These are phyloP conservation scores for Martiniozyma abietophila DNA, from an alignment of 805 yeast genomes.

Conservation along the genomic window DNA sequence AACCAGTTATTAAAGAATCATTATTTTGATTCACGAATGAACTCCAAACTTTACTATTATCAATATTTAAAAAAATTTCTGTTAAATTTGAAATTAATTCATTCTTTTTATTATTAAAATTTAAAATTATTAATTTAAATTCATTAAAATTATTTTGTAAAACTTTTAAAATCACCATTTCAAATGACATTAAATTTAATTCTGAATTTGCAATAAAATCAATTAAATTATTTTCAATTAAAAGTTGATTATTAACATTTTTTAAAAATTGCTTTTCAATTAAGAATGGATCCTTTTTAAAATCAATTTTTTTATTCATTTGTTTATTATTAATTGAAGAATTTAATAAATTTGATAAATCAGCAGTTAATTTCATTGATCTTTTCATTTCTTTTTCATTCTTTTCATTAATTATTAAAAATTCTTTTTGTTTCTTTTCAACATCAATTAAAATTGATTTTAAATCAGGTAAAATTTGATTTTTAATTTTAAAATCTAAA, in stretches of 20 bases:
- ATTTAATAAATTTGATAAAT: slow-evolving; percentile 20
- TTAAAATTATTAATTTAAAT: too few relatives aligned
- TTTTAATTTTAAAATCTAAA: slow-evolving; percentile 30
- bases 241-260: too few relatives aligned
- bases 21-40: too few relatives aligned
- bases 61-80: too few relatives aligned
- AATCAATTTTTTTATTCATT: slow-evolving; percentile 22
- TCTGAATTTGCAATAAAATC: slow-evolving; percentile 36
- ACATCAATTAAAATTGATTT: slow-evolving; percentile 32
- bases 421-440: slow-evolving; percentile 33
- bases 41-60: too few relatives aligned
- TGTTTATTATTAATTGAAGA: slow-evolving; percentile 15
- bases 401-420: too few relatives aligned
- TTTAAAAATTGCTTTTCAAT: slow-evolving; percentile 29
- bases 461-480: slow-evolving; percentile 35
- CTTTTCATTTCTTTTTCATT: too few relatives aligned
- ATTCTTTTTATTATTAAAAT: too few relatives aligned
- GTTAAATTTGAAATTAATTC: too few relatives aligned
- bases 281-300: slow-evolving; percentile 38
- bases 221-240: slow-evolving; percentile 37
- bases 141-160: slow-evolving; percentile 31
- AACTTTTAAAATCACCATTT: slow-evolving; percentile 32
- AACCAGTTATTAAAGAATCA: too few relatives aligned
- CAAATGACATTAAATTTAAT: slow-evolving; percentile 31
- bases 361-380: too few relatives aligned